phyloP scores from a whole-genome alignment of 345 rosid genomes.

The Psidium guajava region DNA sequence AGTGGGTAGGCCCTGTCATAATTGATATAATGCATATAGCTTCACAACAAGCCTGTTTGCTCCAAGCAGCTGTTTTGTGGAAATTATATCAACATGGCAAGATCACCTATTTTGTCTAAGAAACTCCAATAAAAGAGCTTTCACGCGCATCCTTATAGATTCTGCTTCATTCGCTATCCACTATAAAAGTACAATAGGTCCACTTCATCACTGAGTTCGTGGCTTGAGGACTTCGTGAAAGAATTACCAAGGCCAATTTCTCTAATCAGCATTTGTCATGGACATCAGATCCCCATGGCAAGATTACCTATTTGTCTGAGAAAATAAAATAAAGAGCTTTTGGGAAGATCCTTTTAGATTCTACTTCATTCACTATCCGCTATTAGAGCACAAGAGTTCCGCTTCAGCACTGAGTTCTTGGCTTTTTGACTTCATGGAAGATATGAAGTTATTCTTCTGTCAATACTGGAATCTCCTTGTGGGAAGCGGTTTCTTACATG shows the following conservation, averaged over 20 bases:
- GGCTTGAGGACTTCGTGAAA: not conserved
- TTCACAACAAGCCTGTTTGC: not conserved
- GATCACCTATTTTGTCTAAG: not conserved
- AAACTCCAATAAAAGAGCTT: not conserved
- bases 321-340: not conserved
- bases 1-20: not conserved
- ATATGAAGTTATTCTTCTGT: not conserved
- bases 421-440: not conserved
- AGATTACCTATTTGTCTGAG: not conserved
- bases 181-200: not conserved
- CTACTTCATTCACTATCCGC: not conserved
- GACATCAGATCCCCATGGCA: not conserved
- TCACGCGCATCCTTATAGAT: not conserved
- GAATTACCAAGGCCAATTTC: not conserved
- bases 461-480: not conserved
- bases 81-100: not conserved
- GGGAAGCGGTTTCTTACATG: not conserved
- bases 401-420: not conserved
- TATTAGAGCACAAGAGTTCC: not conserved
- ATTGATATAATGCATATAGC: not conserved
- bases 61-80: not conserved
- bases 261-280: not conserved
- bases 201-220: not conserved
- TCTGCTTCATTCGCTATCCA: not conserved
- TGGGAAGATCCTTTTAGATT: not conserved